Evolutionary conservation across 805 yeast species (phyloP), one percentile per base, ranked within the genome.

Genomic region (Blastobotrys peoriensis): DNA sequence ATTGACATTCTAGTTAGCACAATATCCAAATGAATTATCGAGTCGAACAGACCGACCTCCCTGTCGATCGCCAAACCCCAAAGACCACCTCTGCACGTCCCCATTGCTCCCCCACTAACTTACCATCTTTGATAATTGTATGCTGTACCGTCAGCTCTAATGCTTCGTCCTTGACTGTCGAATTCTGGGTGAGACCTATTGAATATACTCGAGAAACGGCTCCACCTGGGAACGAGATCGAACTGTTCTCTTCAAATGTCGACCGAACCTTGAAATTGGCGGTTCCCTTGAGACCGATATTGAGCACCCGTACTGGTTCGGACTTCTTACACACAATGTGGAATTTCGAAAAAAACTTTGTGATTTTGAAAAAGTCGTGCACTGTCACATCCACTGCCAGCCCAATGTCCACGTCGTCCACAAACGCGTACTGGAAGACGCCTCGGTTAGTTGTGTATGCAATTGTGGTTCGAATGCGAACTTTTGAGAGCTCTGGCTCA

Each of bases 321-420:
- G 67, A 44, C 20, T 71, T 69, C 0, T 81, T 68, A 3, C 88
- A 72, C 16, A 86, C 82, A 37, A 86, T 70, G 10, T 82, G 76
- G 57, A 83, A 86, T 53, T 79, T 82, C 3, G 87, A 78, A 51
- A 75, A 81, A 1, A 86, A 63, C 22, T 69, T 64, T 15, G 73
- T 60, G 2, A 74, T 60, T 50, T 78, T 75, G 66, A 84, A 85
- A 8, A 81, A 78, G 59, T 86, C 95, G 55, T 84, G 91, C 2
- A 85, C 94, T 2, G 86, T 79, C 1, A 85, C 93, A 0, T 87
- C 81, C 5, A 85, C 65, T 3, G 75, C 69, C 33, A 86, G 65
- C 1, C 75, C 62, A 4, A 79, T 74, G 47, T 82, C 81, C 4
- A 83, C 47, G 1, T 55, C 53, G 23, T 56, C 51, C 40, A 58